Percentiles rank a stretch among this genome's conserved stretches.
phyloP scores from a whole-genome alignment of 2,329 filamentous ascomycete species.

The Microthyrium microscopicum region DNA sequence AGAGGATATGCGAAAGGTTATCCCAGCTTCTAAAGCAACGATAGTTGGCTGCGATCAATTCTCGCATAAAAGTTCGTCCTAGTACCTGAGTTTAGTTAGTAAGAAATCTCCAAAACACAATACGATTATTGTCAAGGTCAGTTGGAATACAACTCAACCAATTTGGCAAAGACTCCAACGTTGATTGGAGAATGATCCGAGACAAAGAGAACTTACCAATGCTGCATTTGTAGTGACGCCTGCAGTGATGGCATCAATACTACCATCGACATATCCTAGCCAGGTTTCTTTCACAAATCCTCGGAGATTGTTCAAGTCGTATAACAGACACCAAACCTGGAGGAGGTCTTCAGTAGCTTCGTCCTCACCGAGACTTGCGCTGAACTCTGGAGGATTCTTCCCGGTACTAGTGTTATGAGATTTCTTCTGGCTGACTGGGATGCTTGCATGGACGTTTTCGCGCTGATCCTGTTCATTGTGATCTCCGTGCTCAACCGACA shows the following conservation, averaged over 20 bases:
- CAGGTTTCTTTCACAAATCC: neutral
- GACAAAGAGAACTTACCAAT: neutral
- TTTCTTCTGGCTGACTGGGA: neutral
- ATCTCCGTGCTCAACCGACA: neutral
- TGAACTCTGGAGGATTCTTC: neutral
- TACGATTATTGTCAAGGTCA: too few species aligned
- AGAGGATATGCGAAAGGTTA: too few species aligned
- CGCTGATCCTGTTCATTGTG: neutral
- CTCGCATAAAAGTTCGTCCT: too few species aligned
- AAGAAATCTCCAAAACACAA: too few species aligned
- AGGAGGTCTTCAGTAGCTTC: neutral
- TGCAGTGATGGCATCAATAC: slow-evolving; percentile 5
- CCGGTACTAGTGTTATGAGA: neutral
- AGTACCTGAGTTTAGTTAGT: too few species aligned
- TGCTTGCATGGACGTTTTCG: neutral
- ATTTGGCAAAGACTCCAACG: too few species aligned
- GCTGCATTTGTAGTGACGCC: slow-evolving; percentile 2
- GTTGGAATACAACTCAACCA: too few species aligned
- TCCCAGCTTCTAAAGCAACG: too few species aligned
- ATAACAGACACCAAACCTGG: slow-evolving; percentile 1
- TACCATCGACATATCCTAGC: neutral
- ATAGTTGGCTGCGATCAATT: too few species aligned
- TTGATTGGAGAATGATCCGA: neutral
- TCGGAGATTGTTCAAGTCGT: slow-evolving; percentile 5
- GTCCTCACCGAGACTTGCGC: neutral